Percentiles rank a stretch among this genome's conserved stretches.
phyloP scores from a whole-genome alignment of 78 protist genomes.

The Speleostelium caveatum region DNA sequence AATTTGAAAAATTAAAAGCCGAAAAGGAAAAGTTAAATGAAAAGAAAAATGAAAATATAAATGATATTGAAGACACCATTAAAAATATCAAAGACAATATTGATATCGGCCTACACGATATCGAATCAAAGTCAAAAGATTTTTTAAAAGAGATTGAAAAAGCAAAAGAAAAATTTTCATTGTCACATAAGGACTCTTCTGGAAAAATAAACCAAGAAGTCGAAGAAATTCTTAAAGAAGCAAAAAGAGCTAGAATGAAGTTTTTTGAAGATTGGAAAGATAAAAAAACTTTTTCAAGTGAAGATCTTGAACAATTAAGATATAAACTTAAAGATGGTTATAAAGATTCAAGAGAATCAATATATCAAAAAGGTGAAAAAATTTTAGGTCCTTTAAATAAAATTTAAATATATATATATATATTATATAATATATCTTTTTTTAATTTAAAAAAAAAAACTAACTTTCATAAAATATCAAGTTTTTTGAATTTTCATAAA shows the following conservation, averaged over 20 bases:
- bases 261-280: constrained; percentile 2
- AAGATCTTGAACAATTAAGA: neutral
- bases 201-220: neutral
- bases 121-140: neutral
- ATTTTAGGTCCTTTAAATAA: neutral
- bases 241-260: neutral
- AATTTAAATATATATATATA: too few species aligned
- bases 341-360: neutral
- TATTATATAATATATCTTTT: too few species aligned
- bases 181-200: neutral
- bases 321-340: constrained; percentile 22
- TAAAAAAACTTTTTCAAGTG: neutral
- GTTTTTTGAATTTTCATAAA: too few species aligned
- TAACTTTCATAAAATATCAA: too few species aligned
- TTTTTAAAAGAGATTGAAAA: constrained; percentile 6
- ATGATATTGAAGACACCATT: neutral
- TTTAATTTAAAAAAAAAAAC: too few species aligned
- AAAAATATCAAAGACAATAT: neutral
- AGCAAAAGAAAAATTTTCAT: neutral
- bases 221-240: neutral
- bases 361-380: neutral
- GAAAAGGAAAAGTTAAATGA: too few species aligned
- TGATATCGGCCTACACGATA: neutral
- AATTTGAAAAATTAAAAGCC: neutral
- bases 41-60: too few species aligned